A percentile compares a stretch with the other conserved stretches of the same genome.
Evolutionary conservation across 1,139 yeast species (phyloP).

Genomic region (Blastobotrys arbuscula): DNA sequence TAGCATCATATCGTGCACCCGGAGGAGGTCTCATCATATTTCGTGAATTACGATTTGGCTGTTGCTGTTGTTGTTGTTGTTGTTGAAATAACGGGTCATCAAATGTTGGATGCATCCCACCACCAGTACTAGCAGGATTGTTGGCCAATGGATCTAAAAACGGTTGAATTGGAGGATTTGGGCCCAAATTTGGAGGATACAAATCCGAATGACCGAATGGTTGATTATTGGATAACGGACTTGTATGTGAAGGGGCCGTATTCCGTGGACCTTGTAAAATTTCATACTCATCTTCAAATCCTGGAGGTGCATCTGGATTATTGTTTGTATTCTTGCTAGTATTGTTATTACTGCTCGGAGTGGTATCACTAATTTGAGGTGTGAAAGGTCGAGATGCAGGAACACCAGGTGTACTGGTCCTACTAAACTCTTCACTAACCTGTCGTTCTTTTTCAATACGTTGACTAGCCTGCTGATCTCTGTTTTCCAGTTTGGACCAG

Average conservation of each 20-base stretch:
- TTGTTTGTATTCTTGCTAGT: neutral
- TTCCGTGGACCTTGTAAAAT: conserved; percentile 21
- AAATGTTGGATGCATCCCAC: conserved; percentile 38
- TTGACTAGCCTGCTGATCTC: neutral
- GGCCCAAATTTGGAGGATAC: conserved; percentile 37
- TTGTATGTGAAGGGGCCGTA: neutral
- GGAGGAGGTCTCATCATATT: conserved; percentile 28
- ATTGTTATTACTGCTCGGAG: neutral
- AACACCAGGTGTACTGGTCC: conserved; percentile 13
- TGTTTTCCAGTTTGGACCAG: conserved; percentile 5
- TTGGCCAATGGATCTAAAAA: conserved; percentile 17
- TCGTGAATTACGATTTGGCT: conserved; percentile 28
- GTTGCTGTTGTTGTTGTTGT: too few species aligned
- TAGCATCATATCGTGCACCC: conserved; percentile 38
- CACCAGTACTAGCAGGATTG: conserved; percentile 11
- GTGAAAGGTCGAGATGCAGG: conserved; percentile 16
- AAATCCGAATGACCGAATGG: conserved; percentile 37
- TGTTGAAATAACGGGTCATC: conserved; percentile 26
- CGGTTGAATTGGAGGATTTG: conserved; percentile 31
- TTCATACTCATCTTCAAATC: conserved; percentile 55
- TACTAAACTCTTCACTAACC: conserved; percentile 10
- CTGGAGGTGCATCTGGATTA: conserved; percentile 42
- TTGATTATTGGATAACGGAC: conserved; percentile 1
- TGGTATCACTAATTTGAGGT: conserved; percentile 1
- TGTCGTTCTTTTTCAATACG: conserved; percentile 1